Conservation (phyloP, 345 rosid species). For the Syzygium oleosum region DNA sequence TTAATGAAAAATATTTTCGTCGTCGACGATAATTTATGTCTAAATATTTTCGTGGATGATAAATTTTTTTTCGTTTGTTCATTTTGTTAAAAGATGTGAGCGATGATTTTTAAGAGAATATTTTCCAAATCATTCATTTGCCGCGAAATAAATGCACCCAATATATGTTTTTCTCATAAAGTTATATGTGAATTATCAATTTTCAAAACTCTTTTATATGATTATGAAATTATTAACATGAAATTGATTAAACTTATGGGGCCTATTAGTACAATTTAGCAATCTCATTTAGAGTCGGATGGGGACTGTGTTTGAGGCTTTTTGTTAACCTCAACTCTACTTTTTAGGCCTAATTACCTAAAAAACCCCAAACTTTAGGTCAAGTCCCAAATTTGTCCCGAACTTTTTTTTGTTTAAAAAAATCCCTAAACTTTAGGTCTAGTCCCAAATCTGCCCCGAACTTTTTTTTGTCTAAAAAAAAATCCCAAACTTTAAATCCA, state of each 20-base stretch:
- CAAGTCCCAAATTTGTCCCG: too few species aligned
- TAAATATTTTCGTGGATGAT: background rate
- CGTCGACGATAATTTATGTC: accelerated
- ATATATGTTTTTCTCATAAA: background rate
- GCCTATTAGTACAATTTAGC: background rate
- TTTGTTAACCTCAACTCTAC: background rate
- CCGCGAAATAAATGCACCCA: background rate
- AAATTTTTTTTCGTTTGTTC: background rate
- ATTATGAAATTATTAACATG: background rate
- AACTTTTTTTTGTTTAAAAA: too few species aligned
- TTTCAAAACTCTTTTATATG: background rate
- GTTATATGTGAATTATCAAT: background rate
- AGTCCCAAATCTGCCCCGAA: too few species aligned
- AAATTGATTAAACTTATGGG: background rate
- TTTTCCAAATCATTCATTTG: background rate
- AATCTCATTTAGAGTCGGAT: background rate
- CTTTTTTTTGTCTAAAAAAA: too few species aligned
- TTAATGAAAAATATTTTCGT: background rate
- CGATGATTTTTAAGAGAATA: background rate
- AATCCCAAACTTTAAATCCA: too few species aligned
- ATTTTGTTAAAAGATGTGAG: background rate
- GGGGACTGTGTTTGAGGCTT: background rate
- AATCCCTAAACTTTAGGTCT: too few species aligned
- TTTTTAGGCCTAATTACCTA: background rate
- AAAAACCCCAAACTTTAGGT: too few species aligned